Base-by-base conservation (phyloP, 345 rosid genomes). In the Cardamine chenopodiifolia region DNA sequence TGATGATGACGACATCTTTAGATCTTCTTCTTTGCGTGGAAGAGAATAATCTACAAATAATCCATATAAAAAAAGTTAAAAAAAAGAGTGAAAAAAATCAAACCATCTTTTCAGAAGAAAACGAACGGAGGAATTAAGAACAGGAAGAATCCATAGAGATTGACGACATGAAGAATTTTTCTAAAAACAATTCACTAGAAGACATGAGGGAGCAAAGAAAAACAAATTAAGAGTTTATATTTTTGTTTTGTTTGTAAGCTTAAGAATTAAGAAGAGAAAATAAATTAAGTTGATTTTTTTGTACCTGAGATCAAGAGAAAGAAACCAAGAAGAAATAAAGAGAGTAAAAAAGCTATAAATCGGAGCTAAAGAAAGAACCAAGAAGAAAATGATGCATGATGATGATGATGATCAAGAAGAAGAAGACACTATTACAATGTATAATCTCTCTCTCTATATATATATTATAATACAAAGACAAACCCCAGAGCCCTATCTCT, bases 371-470 rank as follows among this genome's bases (percentile, higher is more conserved):
- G 81, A 78, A 77, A 71, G 63, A 72, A 71, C 81, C 81, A 78
- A 55, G 80, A 77, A 83, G 79, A 85, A 78, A 83, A 76, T 82
- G 84, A 78, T 81, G 83, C 72, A 77, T 71, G 75, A 69, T 80
- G 78, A 78, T 79, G 76, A 77, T 78, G 72, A 45, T 44, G 8
- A 44, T n/a, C 19, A 44, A 44, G 50, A 71, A 56, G 76, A 78
- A 71, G 73, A 72, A 71, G 72, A 70, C 75, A 70, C 71, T 71
- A 64, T 45, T 64, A 4, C 7, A 45, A 45, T 45, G n/a, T 17
- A 45, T n/a, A 15, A 22, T 1, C 26, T 25, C n/a, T n/a, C n/a
- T n/a, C n/a, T 26, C 59, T 60, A 72, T 22, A 44, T 52, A 8
- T 65, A 40, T 47, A 19, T 57, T 70, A 67, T 64, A 77, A 31